Conservation (phyloP, 768 basidiomycete species). For the Calocybe cyanea region DNA sequence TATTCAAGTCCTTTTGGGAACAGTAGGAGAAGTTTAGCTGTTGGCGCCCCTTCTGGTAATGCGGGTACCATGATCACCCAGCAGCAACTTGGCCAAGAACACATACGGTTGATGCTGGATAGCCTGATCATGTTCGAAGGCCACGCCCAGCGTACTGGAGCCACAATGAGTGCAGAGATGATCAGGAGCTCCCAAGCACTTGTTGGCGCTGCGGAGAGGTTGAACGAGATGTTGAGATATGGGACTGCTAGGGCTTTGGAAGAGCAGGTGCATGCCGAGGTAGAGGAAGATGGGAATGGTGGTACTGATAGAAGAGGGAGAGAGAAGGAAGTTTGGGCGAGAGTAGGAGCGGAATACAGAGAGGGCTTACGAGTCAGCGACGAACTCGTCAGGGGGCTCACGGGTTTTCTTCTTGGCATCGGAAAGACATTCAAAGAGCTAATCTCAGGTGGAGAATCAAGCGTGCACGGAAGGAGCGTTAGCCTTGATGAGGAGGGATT, state of each 20-base stretch:
- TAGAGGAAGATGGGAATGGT: conserved; percentile 39
- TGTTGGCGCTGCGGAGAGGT: conserved; percentile 59
- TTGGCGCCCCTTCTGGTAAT: background rate
- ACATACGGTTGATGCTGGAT: conserved; percentile 68
- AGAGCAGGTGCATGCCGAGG: conserved; percentile 72
- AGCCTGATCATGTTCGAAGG: conserved; percentile 67
- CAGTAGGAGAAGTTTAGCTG: conserved; percentile 6
- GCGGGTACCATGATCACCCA: background rate
- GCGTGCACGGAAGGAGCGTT: conserved; percentile 44
- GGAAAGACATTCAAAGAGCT: conserved; percentile 67
- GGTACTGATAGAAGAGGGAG: conserved; percentile 16
- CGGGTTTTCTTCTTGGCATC: conserved; percentile 70
- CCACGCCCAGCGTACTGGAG: conserved; percentile 48
- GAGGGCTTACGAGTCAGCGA: conserved; percentile 72
- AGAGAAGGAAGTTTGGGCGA: conserved; percentile 59
- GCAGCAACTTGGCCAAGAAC: conserved; percentile 41
- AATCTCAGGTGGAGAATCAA: conserved; percentile 25
- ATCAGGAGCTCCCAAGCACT: conserved; percentile 59
- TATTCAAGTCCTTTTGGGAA: conserved; percentile 27
- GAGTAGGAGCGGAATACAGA: conserved; percentile 67
- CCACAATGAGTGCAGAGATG: conserved; percentile 44
- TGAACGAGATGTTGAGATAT: conserved; percentile 57
- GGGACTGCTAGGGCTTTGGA: conserved; percentile 62
- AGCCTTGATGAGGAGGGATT: conserved; percentile 52
- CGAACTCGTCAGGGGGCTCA: conserved; percentile 73